A percentile compares a stretch with the other conserved stretches of the same genome.
phyloP scores from a whole-genome alignment of 2,329 filamentous ascomycete genomes.

The Aspergillus cejpii region DNA sequence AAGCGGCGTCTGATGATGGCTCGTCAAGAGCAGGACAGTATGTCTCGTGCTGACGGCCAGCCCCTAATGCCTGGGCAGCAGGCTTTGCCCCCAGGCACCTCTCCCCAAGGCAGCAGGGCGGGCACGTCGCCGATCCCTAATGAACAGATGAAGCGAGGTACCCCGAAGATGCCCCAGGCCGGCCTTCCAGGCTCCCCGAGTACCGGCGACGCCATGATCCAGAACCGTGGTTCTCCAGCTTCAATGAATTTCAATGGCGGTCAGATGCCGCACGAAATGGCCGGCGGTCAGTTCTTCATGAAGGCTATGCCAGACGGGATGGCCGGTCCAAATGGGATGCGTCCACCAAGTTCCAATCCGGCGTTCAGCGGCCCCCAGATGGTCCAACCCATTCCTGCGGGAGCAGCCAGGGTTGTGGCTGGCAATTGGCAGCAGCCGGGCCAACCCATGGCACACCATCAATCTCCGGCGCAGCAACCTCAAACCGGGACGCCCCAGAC shows the following conservation, averaged over 20 bases:
- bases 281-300: conserved; percentile 38
- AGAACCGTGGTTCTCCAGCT: conserved; percentile 54
- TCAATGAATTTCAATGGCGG: conserved; percentile 50
- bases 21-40: conserved; percentile 59
- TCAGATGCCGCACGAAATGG: conserved; percentile 47
- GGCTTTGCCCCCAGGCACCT: conserved; percentile 50
- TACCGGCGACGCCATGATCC: conserved; percentile 50
- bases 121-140: conserved; percentile 56
- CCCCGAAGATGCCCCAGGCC: conserved; percentile 53
- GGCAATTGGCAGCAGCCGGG: conserved; percentile 39
- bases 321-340: conserved; percentile 49
- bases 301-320: conserved; percentile 41
- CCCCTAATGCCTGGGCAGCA: conserved; percentile 42
- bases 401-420: conserved; percentile 35
- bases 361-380: conserved; percentile 39
- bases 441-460: conserved; percentile 45
- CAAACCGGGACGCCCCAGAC: conserved; percentile 54
- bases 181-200: conserved; percentile 53
- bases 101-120: conserved; percentile 50
- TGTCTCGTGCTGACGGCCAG: conserved; percentile 47
- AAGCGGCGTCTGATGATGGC: conserved; percentile 62
- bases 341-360: conserved; percentile 51
- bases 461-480: conserved; percentile 39
- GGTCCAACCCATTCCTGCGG: conserved; percentile 41
- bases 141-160: conserved; percentile 58